phyloP scores from a whole-genome alignment of 495 filamentous ascomycete genomes.

The Podospora conica region DNA sequence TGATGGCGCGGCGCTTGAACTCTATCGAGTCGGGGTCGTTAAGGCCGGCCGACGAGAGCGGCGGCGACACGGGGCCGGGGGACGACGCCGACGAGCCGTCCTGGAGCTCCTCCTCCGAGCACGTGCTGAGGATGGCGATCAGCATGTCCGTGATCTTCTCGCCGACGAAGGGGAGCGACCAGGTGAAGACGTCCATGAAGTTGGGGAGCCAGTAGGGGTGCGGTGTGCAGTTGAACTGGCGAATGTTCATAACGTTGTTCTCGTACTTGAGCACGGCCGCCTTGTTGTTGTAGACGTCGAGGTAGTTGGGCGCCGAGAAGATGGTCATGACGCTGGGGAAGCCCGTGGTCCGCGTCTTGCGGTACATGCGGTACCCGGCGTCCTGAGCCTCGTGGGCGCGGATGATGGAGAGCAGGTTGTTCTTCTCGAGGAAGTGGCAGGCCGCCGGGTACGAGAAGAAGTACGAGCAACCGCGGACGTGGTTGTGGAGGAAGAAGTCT shows the following conservation, averaged over 20 bases:
- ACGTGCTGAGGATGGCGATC: constrained; percentile 95
- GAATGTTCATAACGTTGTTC: constrained; percentile 99
- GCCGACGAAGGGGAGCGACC: constrained; percentile 96
- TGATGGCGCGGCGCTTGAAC: constrained; percentile 90
- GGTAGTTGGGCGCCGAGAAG: constrained; percentile 96
- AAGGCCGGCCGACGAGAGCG: constrained; percentile 42
- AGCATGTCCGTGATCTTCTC: constrained; percentile 99
- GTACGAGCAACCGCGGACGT: constrained; percentile 96
- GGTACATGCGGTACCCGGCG: constrained; percentile 97
- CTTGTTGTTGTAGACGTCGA: constrained; percentile 99
- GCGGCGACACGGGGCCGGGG: constrained; percentile 63
- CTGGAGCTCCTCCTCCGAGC: constrained; percentile 92
- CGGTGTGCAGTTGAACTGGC: constrained; percentile 98
- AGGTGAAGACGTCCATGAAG: constrained; percentile 99
- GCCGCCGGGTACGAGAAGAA: constrained; percentile 99
- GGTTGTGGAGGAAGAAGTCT: constrained; percentile 96
- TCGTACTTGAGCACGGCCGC: constrained; percentile 97
- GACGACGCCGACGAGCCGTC: constrained; percentile 60
- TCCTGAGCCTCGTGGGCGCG: constrained; percentile 99
- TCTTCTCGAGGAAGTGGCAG: constrained; percentile 96
- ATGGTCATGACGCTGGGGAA: constrained; percentile 99
- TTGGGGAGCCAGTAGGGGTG: constrained; percentile 99
- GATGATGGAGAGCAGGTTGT: constrained; percentile 95
- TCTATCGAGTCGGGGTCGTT: constrained; percentile 77
- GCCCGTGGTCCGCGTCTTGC: constrained; percentile 94